Conservation (phyloP, 768 basidiomycete genomes). For the Lactarius trivialis region DNA sequence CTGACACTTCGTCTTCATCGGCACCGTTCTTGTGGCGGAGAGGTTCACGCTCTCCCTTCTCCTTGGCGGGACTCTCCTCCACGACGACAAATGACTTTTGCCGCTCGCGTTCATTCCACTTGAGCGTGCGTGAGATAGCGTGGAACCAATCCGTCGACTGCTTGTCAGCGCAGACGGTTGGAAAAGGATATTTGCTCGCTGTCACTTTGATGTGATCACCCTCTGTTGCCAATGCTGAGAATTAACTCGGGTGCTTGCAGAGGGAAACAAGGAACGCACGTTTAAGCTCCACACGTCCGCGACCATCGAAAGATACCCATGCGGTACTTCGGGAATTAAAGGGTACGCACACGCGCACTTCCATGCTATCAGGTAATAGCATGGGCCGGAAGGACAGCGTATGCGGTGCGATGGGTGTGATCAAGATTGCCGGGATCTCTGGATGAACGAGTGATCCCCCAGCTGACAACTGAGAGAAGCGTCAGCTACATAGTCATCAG, state of each 20-base stretch:
- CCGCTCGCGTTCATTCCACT: constrained; percentile 98
- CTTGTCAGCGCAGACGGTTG: constrained; percentile 95
- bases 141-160: constrained; percentile 99
- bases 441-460: constrained; percentile 97
- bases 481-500: constrained; percentile 17
- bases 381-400: constrained; percentile 98
- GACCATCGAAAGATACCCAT: constrained; percentile 98
- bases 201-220: constrained; percentile 99
- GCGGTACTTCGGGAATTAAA: constrained; percentile 97
- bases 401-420: constrained; percentile 97
- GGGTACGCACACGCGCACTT: constrained; percentile 96
- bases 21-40: neutral
- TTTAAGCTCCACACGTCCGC: constrained; percentile 91
- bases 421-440: constrained; percentile 92
- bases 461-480: constrained; percentile 58
- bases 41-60: constrained; percentile 28
- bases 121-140: constrained; percentile 90
- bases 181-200: constrained; percentile 96
- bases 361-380: constrained; percentile 98
- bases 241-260: constrained; percentile 7
- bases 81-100: constrained; percentile 99
- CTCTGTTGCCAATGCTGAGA: constrained; percentile 46
- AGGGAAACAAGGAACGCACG: constrained; percentile 47
- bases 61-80: constrained; percentile 67
- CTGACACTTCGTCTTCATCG: constrained; percentile 32